These are phyloP conservation scores for Aspergillus persii DNA, from an alignment of 2,329 filamentous ascomycete species.

Conservation along the genomic window DNA sequence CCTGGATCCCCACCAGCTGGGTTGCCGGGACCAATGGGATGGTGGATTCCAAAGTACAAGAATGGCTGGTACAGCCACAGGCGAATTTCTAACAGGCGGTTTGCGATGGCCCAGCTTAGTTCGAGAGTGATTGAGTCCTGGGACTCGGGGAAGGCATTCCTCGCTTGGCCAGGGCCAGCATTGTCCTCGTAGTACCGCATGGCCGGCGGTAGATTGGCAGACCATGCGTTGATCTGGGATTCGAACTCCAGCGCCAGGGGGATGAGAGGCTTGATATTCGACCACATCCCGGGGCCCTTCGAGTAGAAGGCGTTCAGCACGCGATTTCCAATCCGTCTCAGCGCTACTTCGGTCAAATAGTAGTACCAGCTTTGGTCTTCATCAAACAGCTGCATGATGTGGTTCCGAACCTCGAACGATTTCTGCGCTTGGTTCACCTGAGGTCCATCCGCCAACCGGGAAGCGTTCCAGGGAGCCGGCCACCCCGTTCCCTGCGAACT, in stretches of 20 bases:
- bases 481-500: neutral
- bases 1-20: too few species aligned
- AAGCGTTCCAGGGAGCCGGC: neutral
- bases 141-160: too few species aligned
- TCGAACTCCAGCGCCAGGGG: constrained; percentile 20
- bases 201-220: constrained; percentile 25
- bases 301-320: constrained; percentile 37
- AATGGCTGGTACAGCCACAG: constrained; percentile 33
- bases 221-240: constrained; percentile 25
- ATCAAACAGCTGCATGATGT: constrained; percentile 16
- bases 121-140: constrained; percentile 6
- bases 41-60: constrained; percentile 27
- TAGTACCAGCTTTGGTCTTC: constrained; percentile 46
- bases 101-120: constrained; percentile 28
- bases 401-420: constrained; percentile 1
- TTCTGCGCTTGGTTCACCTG: neutral
- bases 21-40: too few species aligned
- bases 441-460: neutral
- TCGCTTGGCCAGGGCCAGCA: neutral
- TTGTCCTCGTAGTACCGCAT: constrained; percentile 24
- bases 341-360: constrained; percentile 45
- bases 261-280: constrained; percentile 15
- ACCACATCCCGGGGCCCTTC: constrained; percentile 19
- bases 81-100: constrained; percentile 27
- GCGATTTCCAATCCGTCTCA: constrained; percentile 43